Evolutionary conservation across 495 filamentous ascomycete genomes (phyloP).

Genomic region (Tuber brumale): DNA sequence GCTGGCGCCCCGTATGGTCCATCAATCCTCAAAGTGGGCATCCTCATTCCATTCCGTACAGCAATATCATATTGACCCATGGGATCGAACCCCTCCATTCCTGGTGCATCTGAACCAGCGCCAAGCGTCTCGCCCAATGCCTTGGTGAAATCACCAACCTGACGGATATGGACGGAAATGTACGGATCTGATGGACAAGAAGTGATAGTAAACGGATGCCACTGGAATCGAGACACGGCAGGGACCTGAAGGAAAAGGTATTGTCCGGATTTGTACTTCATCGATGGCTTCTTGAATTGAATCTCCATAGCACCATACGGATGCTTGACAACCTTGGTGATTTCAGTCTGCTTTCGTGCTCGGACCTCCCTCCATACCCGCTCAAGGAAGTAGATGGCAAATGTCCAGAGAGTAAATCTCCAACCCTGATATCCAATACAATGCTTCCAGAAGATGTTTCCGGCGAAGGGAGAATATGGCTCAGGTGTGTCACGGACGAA

Average conservation of each 20-base stretch:
- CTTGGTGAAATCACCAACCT: conserved; percentile 93
- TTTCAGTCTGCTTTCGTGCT: conserved; percentile 70
- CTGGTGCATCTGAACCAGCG: conserved; percentile 72
- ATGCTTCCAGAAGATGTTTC: conserved; percentile 74
- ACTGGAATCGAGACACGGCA: conserved; percentile 77
- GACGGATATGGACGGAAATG: conserved; percentile 86
- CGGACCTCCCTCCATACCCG: conserved; percentile 89
- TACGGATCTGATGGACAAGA: conserved; percentile 95
- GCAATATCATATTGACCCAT: conserved; percentile 98
- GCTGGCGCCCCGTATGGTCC: conserved; percentile 95
- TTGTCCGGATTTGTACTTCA: conserved; percentile 97
- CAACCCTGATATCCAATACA: conserved; percentile 95
- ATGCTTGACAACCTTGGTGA: conserved; percentile 88
- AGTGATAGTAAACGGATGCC: conserved; percentile 99
- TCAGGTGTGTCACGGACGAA: conserved; percentile 75
- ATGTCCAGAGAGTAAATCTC: conserved; percentile 93
- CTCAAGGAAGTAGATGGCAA: conserved; percentile 76
- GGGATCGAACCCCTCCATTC: conserved; percentile 84
- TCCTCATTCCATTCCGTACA: conserved; percentile 81
- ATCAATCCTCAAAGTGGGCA: conserved; percentile 84
- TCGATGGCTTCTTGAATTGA: conserved; percentile 89
- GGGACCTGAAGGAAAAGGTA: conserved; percentile 96
- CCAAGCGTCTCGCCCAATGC: conserved; percentile 86
- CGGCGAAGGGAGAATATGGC: conserved; percentile 77
- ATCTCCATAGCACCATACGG: conserved; percentile 98